These are phyloP conservation scores for Fusarium metavorans DNA, from an alignment of 2,329 filamentous ascomycete species.

Conservation along the genomic window DNA sequence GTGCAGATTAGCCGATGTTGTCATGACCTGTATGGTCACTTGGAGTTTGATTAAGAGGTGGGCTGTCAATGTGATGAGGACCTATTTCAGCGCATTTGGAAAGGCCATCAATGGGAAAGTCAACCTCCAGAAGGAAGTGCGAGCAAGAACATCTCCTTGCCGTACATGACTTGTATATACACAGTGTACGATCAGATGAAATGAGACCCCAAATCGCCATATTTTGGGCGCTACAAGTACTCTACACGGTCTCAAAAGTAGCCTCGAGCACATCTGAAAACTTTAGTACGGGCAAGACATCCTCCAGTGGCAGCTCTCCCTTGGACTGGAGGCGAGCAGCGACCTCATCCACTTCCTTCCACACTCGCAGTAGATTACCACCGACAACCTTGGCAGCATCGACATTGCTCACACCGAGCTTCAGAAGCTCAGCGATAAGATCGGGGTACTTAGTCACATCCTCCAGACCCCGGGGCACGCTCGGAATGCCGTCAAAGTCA, in stretches of 20 bases:
- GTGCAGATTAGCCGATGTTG: background rate
- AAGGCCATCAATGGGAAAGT: background rate
- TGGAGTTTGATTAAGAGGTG: background rate
- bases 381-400: slow-evolving; percentile 83
- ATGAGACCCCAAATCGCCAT: slow-evolving; percentile 21
- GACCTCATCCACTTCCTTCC: slow-evolving; percentile 81
- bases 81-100: slow-evolving; percentile 1
- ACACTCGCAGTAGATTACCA: slow-evolving; percentile 85
- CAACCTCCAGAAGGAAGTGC: slow-evolving; percentile 7
- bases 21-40: background rate
- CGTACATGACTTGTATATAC: slow-evolving; percentile 50
- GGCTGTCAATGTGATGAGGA: background rate
- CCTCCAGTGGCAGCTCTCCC: slow-evolving; percentile 66
- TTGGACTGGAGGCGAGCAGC: slow-evolving; percentile 73
- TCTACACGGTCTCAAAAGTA: slow-evolving; percentile 7
- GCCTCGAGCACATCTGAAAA: slow-evolving; percentile 21
- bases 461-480: slow-evolving; percentile 79
- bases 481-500: slow-evolving; percentile 85
- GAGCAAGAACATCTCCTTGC: slow-evolving; percentile 24
- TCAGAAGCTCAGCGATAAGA: slow-evolving; percentile 80
- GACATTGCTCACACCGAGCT: slow-evolving; percentile 77
- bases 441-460: slow-evolving; percentile 88
- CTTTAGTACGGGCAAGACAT: slow-evolving; percentile 52
- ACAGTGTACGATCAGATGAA: slow-evolving; percentile 45
- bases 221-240: background rate